These are phyloP conservation scores for Mrakia hoshinonis DNA, from an alignment of 768 basidiomycete genomes.

Conservation along the genomic window DNA sequence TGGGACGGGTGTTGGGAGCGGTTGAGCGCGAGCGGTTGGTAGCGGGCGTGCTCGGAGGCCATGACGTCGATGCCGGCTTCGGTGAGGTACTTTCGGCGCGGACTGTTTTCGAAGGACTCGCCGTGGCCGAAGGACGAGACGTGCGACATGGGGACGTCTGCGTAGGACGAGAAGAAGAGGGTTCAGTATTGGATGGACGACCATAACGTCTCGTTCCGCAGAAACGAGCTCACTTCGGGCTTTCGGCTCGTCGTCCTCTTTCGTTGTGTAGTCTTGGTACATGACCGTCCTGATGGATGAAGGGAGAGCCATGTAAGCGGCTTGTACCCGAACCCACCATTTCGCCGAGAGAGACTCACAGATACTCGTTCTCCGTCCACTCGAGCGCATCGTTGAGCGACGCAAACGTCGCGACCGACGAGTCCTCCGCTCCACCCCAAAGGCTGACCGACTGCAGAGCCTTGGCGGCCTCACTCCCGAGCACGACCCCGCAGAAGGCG, in stretches of 20 bases:
- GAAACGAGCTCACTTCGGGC: background rate
- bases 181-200: background rate
- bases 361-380: conserved; percentile 92
- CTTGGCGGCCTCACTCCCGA: conserved; percentile 54
- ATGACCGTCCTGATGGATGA: conserved; percentile 36
- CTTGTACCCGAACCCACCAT: too few species aligned
- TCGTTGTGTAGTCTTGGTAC: conserved; percentile 31
- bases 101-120: conserved; percentile 54
- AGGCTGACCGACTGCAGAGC: conserved; percentile 72
- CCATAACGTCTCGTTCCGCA: too few species aligned
- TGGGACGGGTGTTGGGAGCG: background rate
- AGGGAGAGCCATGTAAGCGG: too few species aligned
- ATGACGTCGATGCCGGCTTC: conserved; percentile 66
- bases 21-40: conserved; percentile 49
- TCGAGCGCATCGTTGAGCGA: conserved; percentile 86
- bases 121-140: conserved; percentile 44
- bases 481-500: conserved; percentile 72
- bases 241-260: conserved; percentile 14
- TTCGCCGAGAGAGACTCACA: too few species aligned
- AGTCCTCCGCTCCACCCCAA: conserved; percentile 52
- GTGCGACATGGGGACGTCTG: conserved; percentile 8
- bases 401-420: conserved; percentile 57
- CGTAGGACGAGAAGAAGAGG: background rate
- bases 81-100: conserved; percentile 57
- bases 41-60: conserved; percentile 31